A percentile compares a stretch with the other conserved stretches of the same genome.
phyloP scores from a whole-genome alignment of 2,329 filamentous ascomycete genomes.

The Pseudogymnoascus sp. region DNA sequence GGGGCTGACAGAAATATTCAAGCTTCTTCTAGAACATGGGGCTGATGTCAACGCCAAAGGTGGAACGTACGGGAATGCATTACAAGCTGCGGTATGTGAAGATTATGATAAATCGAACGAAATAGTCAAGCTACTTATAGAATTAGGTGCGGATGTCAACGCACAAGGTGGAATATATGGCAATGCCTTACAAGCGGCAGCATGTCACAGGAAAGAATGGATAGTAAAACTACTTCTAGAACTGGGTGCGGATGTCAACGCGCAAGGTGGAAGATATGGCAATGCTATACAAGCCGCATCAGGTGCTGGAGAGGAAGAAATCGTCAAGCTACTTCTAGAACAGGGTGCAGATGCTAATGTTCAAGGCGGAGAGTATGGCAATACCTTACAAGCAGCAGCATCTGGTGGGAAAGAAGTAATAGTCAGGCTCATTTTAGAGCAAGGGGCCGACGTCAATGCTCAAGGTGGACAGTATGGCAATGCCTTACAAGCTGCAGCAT shows the following conservation, averaged over 20 bases:
- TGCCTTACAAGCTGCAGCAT: not conserved
- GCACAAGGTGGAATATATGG: conserved; percentile 1
- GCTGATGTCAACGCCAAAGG: not conserved
- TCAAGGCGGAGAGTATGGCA: conserved; percentile 1
- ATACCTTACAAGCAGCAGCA: conserved; percentile 13
- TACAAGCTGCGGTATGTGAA: not conserved
- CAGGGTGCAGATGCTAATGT: not conserved
- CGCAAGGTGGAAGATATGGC: not conserved
- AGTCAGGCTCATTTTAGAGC: not conserved
- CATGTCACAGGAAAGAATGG: not conserved
- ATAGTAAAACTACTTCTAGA: not conserved
- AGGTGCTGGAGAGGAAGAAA: not conserved
- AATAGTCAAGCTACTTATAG: not conserved
- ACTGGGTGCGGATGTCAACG: not conserved
- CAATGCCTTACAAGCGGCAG: conserved; percentile 14
- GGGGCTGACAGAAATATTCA: not conserved
- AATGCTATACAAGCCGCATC: not conserved
- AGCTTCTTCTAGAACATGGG: not conserved
- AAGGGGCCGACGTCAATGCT: not conserved
- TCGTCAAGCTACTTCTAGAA: conserved; percentile 10
- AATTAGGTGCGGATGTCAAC: conserved; percentile 7
- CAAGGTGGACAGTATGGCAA: not conserved
- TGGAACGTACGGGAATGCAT: not conserved
- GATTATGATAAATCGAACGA: not conserved
- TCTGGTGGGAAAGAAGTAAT: too few species aligned